These are phyloP conservation scores for Saturnispora ahearnii DNA, from an alignment of 805 yeast species.

Conservation along the genomic window DNA sequence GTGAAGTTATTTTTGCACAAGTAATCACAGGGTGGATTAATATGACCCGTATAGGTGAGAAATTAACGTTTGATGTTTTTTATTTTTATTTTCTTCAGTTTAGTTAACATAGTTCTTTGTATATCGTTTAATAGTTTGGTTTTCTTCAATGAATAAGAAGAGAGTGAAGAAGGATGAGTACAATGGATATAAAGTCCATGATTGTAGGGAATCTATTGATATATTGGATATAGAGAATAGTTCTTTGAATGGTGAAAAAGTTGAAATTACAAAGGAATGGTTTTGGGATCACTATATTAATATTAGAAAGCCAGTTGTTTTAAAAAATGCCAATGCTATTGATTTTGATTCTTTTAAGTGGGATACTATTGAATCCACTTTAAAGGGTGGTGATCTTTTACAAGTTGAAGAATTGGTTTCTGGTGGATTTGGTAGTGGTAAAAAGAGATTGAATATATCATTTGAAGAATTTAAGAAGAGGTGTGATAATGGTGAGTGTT, in stretches of 20 bases:
- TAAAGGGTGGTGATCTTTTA: constrained; percentile 19
- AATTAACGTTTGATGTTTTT: background rate
- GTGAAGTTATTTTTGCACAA: constrained; percentile 44
- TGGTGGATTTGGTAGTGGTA: constrained; percentile 66
- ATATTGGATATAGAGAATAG: constrained; percentile 1
- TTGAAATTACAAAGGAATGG: constrained; percentile 9
- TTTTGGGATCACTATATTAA: constrained; percentile 13
- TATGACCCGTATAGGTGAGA: background rate
- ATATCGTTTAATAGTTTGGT: background rate
- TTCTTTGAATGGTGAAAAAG: constrained; percentile 2
- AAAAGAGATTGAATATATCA: constrained; percentile 40
- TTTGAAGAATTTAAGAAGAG: constrained; percentile 40
- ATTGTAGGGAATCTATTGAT: constrained; percentile 5
- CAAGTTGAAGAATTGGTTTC: constrained; percentile 50
- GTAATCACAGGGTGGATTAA: background rate
- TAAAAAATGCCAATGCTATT: constrained; percentile 5
- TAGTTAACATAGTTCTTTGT: background rate
- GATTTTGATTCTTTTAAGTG: constrained; percentile 9
- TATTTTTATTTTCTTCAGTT: background rate
- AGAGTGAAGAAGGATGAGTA: constrained; percentile 4
- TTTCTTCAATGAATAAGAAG: background rate
- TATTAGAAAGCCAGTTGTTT: constrained; percentile 11
- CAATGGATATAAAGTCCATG: constrained; percentile 3
- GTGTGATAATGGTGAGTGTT: constrained; percentile 31
- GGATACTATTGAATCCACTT: constrained; percentile 8